Percentiles rank a stretch among this genome's conserved stretches.
Evolutionary conservation across 225 moss, liverwort and hornwort species (phyloP).

Genomic region (Marchantia polymorpha): DNA sequence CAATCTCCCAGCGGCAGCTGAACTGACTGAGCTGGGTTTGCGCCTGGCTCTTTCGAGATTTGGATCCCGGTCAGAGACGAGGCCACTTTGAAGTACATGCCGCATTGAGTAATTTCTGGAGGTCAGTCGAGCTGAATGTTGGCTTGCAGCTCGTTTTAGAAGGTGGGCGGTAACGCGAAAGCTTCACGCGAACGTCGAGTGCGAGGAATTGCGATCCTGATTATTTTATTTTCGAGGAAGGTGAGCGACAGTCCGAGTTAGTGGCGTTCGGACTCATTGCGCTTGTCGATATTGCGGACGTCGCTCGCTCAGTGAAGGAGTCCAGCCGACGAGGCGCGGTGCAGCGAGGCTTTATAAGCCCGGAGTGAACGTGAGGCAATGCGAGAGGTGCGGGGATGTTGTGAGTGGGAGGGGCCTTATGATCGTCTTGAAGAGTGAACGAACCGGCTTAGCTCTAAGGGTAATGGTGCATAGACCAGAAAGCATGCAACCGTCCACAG

Average conservation of each 20-base stretch:
- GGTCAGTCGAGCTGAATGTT: background rate
- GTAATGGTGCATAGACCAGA: background rate
- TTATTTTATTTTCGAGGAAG: background rate
- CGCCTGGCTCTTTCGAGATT: no score
- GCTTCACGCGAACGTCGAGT: background rate
- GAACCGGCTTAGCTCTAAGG: background rate
- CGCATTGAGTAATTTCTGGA: background rate
- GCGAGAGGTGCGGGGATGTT: background rate
- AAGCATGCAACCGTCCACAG: background rate
- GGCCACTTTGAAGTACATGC: no score
- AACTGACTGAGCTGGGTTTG: no score
- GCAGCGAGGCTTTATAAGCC: background rate
- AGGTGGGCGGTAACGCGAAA: background rate
- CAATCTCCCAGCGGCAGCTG: no score
- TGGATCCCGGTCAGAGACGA: no score
- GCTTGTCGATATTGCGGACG: background rate
- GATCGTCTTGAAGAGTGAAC: background rate
- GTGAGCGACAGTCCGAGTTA: background rate
- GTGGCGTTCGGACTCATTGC: no score
- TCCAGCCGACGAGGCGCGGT: background rate
- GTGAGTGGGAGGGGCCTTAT: background rate
- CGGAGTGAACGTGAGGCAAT: background rate
- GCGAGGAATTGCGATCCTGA: background rate
- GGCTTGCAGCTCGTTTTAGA: background rate
- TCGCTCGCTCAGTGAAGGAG: background rate